Conservation (phyloP, 2,329 filamentous ascomycete species). For the Fusarium sp. region DNA sequence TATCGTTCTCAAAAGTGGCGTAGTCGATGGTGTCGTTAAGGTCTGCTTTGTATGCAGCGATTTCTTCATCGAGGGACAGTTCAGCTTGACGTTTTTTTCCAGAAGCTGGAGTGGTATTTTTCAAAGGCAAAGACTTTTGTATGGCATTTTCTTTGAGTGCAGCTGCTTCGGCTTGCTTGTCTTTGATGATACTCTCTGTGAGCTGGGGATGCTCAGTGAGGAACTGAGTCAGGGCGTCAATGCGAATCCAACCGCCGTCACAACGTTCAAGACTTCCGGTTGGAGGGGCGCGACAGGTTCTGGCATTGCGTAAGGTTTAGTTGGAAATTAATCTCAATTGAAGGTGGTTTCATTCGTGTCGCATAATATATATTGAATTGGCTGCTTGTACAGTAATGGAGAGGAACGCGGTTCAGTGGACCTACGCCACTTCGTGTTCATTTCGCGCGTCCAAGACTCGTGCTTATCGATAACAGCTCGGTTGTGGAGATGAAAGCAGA, state of each 20-base stretch:
- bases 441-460: not conserved
- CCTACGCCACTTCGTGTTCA: not conserved
- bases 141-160: not conserved
- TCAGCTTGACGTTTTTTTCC: conserved; percentile 8
- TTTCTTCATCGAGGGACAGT: not conserved
- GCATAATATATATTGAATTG: not conserved
- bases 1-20: not conserved
- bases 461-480: not conserved
- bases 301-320: not conserved
- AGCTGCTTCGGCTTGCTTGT: not conserved
- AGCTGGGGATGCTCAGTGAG: not conserved
- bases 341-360: not conserved
- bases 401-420: not conserved
- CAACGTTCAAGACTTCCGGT: not conserved
- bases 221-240: too few species aligned
- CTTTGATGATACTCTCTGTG: not conserved
- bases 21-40: not conserved
- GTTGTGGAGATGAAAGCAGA: rapidly evolving
- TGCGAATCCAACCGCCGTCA: not conserved
- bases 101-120: not conserved
- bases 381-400: not conserved
- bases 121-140: too few species aligned
- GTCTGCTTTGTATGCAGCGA: not conserved
- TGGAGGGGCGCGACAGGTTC: not conserved
- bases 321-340: not conserved